Conservation (phyloP, 345 rosid genomes). For the Iberis pinnata region DNA sequence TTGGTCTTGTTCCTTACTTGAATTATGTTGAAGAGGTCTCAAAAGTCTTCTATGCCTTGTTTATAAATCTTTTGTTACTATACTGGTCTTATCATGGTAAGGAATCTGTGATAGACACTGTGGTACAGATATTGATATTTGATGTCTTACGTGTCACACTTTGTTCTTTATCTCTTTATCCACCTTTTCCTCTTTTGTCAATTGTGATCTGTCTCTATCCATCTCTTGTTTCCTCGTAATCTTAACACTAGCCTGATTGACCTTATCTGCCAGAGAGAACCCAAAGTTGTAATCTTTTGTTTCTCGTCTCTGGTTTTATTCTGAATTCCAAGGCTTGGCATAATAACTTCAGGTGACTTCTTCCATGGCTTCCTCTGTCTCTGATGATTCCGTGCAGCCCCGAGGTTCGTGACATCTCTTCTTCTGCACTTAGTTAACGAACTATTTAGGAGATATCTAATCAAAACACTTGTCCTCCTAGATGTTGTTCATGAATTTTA, state of each 20-base stretch:
- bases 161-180: conserved; percentile 5
- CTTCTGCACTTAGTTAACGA: too few relatives aligned
- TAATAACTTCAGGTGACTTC: conserved; percentile 5
- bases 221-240: conserved; percentile 9
- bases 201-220: not conserved
- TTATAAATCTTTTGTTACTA: too few relatives aligned
- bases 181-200: not conserved
- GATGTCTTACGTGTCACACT: conserved; percentile 18
- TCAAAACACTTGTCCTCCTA: too few relatives aligned
- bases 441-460: too few relatives aligned
- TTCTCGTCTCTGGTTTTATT: conserved; percentile 14
- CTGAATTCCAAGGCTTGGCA: not conserved
- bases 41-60: too few relatives aligned
- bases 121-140: not conserved
- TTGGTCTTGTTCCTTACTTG: conserved; percentile 9
- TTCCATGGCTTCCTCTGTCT: conserved; percentile 38
- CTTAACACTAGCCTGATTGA: conserved; percentile 20
- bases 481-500: not conserved
- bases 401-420: conserved; percentile 34
- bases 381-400: conserved; percentile 39
- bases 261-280: conserved; percentile 16
- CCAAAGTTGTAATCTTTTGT: conserved; percentile 18
- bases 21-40: conserved; percentile 6
- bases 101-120: not conserved
- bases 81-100: too few relatives aligned